phyloP scores from a whole-genome alignment of 352 stramenopile genomes.

The Globisporangium uncinulatum region DNA sequence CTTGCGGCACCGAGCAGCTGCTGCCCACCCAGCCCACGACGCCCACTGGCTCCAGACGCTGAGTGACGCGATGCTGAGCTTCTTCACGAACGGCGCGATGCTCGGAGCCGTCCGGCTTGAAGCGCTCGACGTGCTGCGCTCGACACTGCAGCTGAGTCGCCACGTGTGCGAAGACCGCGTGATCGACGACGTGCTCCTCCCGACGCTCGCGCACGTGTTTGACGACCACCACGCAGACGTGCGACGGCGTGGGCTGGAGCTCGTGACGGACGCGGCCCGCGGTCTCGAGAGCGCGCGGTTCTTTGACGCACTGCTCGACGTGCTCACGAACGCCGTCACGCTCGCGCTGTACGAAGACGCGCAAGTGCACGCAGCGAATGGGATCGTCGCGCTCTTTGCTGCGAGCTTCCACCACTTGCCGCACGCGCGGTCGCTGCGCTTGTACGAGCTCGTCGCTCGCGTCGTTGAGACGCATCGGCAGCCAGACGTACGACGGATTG shows the following conservation, averaged over 20 bases:
- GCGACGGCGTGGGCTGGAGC: constrained; percentile 44
- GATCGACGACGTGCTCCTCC: constrained; percentile 80
- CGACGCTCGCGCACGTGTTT: constrained; percentile 60
- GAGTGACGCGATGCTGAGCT: constrained; percentile 42
- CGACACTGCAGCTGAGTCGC: constrained; percentile 70
- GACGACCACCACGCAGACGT: constrained; percentile 60
- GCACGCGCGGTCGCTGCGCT: constrained; percentile 50
- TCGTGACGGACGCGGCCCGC: constrained; percentile 64
- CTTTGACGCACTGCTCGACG: constrained; percentile 59
- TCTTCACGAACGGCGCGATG: constrained; percentile 53
- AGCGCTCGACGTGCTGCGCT: constrained; percentile 58
- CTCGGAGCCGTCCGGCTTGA: constrained; percentile 51
- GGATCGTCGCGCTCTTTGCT: constrained; percentile 70
- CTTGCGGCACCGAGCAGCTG: constrained; percentile 53
- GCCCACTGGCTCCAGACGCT: constrained; percentile 61
- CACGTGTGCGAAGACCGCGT: constrained; percentile 83
- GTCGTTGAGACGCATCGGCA: constrained; percentile 65
- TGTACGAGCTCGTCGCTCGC: constrained; percentile 76
- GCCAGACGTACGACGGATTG: constrained; percentile 43
- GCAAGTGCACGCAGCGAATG: constrained; percentile 48
- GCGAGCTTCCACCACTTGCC: constrained; percentile 79
- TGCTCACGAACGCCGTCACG: constrained; percentile 63
- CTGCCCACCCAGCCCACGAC: constrained; percentile 60
- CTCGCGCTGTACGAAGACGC: constrained; percentile 63
- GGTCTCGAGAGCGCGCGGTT: constrained; percentile 81